These are phyloP conservation scores for Quillaja saponaria DNA, from an alignment of 306 rosid genomes.

Conservation along the genomic window DNA sequence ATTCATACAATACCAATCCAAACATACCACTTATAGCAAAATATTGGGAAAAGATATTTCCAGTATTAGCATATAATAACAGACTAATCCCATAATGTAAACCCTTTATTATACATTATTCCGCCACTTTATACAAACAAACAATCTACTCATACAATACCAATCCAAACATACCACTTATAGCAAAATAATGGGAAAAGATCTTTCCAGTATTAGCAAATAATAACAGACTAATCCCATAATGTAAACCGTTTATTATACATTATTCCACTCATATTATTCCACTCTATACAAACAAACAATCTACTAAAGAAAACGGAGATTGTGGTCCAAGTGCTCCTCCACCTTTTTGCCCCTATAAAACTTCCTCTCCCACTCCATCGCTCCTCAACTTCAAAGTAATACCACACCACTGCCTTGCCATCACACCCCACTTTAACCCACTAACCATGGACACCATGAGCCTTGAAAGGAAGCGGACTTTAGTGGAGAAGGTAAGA, in stretches of 20 bases:
- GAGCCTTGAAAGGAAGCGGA: constrained; percentile 47
- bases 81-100: constrained; percentile 24
- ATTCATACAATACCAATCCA: constrained; percentile 31
- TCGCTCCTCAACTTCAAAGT: constrained; percentile 34
- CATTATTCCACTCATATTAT: constrained; percentile 27
- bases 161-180: constrained; percentile 31
- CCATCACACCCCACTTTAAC: not conserved
- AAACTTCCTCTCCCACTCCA: constrained; percentile 35
- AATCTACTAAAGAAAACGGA: constrained; percentile 12
- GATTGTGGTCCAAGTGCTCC: constrained; percentile 46
- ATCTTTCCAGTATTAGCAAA: constrained; percentile 25
- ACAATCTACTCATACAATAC: constrained; percentile 25
- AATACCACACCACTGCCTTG: constrained; percentile 21
- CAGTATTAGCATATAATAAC: constrained; percentile 25
- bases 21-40: constrained; percentile 23
- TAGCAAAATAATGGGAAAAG: constrained; percentile 23
- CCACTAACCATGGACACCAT: constrained; percentile 52
- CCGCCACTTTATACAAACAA: constrained; percentile 19
- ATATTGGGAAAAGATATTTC: constrained; percentile 28
- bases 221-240: constrained; percentile 29
- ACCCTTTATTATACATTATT: constrained; percentile 26
- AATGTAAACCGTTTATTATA: constrained; percentile 17
- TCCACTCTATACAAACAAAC: constrained; percentile 25
- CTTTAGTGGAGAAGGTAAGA: constrained; percentile 41
- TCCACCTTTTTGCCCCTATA: constrained; percentile 35